These are phyloP conservation scores for Lipomyces oligophaga DNA, from an alignment of 805 yeast species.

Conservation along the genomic window DNA sequence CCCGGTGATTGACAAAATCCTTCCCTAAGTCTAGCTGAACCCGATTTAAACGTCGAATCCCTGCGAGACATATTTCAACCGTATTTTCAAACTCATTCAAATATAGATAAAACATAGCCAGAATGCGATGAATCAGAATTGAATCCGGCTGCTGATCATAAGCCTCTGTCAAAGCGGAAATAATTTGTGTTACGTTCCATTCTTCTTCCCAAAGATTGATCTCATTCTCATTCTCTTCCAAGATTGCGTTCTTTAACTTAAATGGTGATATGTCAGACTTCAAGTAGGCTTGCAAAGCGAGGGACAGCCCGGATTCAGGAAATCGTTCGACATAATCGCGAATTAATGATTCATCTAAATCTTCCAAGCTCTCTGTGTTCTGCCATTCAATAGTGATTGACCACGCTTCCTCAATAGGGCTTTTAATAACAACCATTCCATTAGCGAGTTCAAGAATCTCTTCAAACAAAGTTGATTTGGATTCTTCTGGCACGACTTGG, in stretches of 20 bases:
- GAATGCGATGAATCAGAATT: constrained; percentile 62
- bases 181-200: constrained; percentile 15
- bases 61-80: constrained; percentile 55
- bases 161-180: constrained; percentile 41
- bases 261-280: constrained; percentile 68
- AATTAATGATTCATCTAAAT: constrained; percentile 48
- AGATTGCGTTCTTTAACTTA: constrained; percentile 28
- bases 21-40: constrained; percentile 3
- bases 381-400: constrained; percentile 66
- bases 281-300: constrained; percentile 57
- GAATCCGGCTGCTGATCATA: constrained; percentile 42
- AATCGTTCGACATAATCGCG: constrained; percentile 54
- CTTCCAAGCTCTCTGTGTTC: constrained; percentile 51
- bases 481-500: constrained; percentile 47
- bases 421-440: constrained; percentile 65
- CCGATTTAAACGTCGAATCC: constrained; percentile 45
- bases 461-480: constrained; percentile 41
- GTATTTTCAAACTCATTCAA: constrained; percentile 62
- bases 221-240: constrained; percentile 33
- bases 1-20: constrained; percentile 1
- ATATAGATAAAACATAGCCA: constrained; percentile 56
- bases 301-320: constrained; percentile 58
- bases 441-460: constrained; percentile 56
- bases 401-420: constrained; percentile 67
- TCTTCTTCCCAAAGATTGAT: constrained; percentile 3